Evolutionary conservation across 352 stramenopile species (phyloP).

Genomic region (Pythium vanterpoolii): DNA sequence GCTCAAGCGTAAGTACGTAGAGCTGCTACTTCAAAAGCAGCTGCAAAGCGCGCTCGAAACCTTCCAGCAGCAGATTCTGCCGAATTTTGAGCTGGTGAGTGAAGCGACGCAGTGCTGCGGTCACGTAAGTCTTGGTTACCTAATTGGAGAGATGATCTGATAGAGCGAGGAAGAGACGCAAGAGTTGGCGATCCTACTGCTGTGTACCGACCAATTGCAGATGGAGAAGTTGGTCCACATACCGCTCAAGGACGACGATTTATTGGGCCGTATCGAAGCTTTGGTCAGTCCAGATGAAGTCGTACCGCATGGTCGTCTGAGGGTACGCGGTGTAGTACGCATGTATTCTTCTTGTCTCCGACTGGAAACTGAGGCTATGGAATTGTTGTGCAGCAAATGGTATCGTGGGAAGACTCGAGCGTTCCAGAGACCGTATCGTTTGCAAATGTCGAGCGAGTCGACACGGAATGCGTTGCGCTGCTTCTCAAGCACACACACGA

Average conservation of each 20-base stretch:
- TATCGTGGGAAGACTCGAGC: conserved; percentile 34
- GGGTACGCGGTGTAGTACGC: conserved; percentile 25
- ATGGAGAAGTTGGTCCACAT: conserved; percentile 33
- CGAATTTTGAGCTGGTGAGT: conserved; percentile 34
- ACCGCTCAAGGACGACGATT: conserved; percentile 43
- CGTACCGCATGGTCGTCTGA: conserved; percentile 51
- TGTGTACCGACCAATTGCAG: conserved; percentile 43
- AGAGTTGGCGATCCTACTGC: conserved; percentile 52
- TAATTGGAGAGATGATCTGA: too few species aligned
- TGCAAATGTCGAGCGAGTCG: conserved; percentile 18
- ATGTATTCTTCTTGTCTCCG: not conserved
- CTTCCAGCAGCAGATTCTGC: conserved; percentile 69
- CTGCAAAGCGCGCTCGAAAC: conserved; percentile 40
- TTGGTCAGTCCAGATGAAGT: conserved; percentile 68
- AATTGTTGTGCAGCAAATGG: conserved; percentile 33
- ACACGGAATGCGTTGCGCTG: conserved; percentile 35
- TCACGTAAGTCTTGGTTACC: too few species aligned
- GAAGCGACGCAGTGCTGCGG: not conserved
- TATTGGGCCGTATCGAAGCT: conserved; percentile 44
- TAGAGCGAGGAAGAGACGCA: conserved; percentile 46
- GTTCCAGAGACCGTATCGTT: conserved; percentile 13
- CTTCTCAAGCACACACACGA: conserved; percentile 51
- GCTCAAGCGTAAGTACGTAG: conserved; percentile 67
- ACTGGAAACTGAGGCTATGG: not conserved
- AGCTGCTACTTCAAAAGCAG: conserved; percentile 39